Base-by-base conservation (phyloP, 2,329 filamentous ascomycete genomes). In the Clathrospora elynae region DNA sequence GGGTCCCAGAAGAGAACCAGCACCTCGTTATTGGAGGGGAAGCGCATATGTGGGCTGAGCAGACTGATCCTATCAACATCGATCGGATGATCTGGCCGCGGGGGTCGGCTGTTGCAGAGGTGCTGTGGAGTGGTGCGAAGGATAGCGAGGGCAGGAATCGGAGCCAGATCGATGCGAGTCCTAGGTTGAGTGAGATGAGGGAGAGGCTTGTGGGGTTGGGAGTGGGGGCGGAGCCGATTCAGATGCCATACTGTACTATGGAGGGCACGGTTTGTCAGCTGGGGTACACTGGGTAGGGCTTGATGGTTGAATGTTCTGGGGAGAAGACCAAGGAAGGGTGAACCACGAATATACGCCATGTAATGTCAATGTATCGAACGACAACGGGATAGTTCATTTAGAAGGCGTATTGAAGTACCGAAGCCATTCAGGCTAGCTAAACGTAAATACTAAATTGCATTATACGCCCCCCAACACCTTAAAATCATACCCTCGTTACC, bases 81-180 rank as follows among this genome's bases (percentile, higher is more conserved):
- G 88, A 95, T 71, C 74, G 74, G 23, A 82, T 88, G 68, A 72
- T 92, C 6, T 95, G 89, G 90, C 89, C 90, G 6, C 78, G 90
- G 5, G 83, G 82, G 1, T 80, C 79, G 36, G 88, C 87, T 0
- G 87, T 85, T 0, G 87, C 80, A 17, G 90, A 95, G 72, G 83
- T 91, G 1, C 76, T 92, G 32, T 95, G 90, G 90, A 87, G 83
- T 26, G 88, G 88, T 16, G 73, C 77, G 2, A 79, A 80, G 46
- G 87, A 91, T 62, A 78, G 74, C 2, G 66, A 75, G 11, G 87
- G 87, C 2, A 71, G 80, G 63, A 90, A 90, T 68, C 75, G 88
- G 37, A 87, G 82, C 49, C 85, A 88, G 73, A 73, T 87, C 44
- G 81, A 84, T 24, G 87, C 86, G 7, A 79, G 78, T 29, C 85